phyloP scores from a whole-genome alignment of 2,329 filamentous ascomycete genomes.

The Aspergillus phoenicis region DNA sequence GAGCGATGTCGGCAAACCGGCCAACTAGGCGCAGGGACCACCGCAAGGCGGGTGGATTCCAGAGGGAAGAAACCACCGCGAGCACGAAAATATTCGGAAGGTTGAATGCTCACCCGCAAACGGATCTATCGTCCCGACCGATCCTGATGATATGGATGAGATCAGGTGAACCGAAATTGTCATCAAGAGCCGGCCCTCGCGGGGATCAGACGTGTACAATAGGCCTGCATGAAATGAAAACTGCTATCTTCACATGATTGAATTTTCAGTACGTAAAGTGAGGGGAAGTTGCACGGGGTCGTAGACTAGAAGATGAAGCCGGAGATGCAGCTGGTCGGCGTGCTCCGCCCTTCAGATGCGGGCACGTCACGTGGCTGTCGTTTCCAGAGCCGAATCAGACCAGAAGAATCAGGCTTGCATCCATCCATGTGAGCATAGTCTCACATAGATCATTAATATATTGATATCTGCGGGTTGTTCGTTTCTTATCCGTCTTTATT shows the following conservation, averaged over 20 bases:
- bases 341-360: neutral
- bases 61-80: neutral
- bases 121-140: neutral
- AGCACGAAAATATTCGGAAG: neutral
- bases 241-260: neutral
- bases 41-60: neutral
- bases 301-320: neutral
- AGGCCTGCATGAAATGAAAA: neutral
- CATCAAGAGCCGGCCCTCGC: too few relatives aligned
- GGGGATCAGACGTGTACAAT: neutral
- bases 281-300: neutral
- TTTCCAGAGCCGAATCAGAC: neutral
- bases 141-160: neutral
- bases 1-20: slow-evolving; percentile 12
- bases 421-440: neutral
- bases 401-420: neutral
- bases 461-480: neutral
- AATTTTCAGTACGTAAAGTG: neutral
- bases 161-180: too few relatives aligned
- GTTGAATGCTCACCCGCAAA: neutral
- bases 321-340: neutral
- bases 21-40: slow-evolving; percentile 7
- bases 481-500: neutral
- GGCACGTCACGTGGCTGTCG: neutral
- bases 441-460: neutral